Evolutionary conservation across 306 rosid species (phyloP).

Genomic region (Calophaca sinica): DNA sequence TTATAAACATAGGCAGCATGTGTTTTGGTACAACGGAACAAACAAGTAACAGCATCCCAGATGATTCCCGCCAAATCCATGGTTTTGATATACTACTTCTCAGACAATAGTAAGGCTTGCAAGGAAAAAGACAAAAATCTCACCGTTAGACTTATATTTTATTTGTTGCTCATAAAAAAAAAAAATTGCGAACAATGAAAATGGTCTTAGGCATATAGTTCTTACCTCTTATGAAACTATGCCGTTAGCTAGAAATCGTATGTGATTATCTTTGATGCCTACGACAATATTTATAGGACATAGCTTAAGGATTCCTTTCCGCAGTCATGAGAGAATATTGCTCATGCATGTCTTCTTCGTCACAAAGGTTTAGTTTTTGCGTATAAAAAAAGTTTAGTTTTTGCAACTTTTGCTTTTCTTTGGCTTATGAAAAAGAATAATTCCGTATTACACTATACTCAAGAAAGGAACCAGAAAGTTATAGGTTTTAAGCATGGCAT

Average conservation of each 20-base stretch:
- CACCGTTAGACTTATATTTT: neutral
- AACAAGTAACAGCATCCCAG: neutral
- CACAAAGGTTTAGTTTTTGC: too few relatives aligned
- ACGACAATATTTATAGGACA: neutral
- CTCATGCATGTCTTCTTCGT: neutral
- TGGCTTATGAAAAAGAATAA: neutral
- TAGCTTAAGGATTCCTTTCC: neutral
- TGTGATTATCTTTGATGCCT: neutral
- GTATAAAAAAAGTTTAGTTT: too few relatives aligned
- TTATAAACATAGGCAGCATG: neutral
- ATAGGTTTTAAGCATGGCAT: too few relatives aligned
- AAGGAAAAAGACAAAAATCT: neutral
- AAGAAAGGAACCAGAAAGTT: too few relatives aligned
- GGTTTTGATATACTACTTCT: neutral
- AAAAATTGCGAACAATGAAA: neutral
- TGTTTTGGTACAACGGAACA: neutral
- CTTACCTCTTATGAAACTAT: neutral
- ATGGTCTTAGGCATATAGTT: neutral
- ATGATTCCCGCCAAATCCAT: conserved; percentile 39
- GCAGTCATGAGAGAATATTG: neutral
- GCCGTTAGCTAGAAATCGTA: neutral
- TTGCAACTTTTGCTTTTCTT: neutral
- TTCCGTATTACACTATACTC: too few relatives aligned
- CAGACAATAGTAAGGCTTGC: neutral
- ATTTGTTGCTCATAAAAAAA: neutral